phyloP scores from a whole-genome alignment of 805 yeast species.

The Millerozyma acaciae region DNA sequence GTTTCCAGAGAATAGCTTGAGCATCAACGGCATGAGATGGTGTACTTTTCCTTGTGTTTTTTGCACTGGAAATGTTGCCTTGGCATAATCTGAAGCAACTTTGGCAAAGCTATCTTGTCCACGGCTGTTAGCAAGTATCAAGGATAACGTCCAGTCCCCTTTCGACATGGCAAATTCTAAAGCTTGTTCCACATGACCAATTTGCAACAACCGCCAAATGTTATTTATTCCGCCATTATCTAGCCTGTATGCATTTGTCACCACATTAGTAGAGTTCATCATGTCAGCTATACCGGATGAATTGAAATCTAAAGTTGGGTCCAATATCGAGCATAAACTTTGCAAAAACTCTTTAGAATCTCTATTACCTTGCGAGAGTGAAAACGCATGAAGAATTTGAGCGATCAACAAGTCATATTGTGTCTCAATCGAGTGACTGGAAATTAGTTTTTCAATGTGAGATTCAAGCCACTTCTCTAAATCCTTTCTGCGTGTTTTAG shows the following conservation, averaged over 20 bases:
- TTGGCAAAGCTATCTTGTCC: conserved; percentile 59
- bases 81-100: conserved; percentile 54
- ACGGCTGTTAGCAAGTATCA: conserved; percentile 62
- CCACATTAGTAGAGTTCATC: conserved; percentile 13
- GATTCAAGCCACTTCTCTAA: conserved; percentile 56
- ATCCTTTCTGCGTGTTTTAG: conserved; percentile 61
- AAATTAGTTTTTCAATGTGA: conserved; percentile 14
- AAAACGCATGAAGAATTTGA: conserved; percentile 25
- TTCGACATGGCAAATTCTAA: conserved; percentile 56
- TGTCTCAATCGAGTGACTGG: neutral
- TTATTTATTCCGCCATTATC: conserved; percentile 34
- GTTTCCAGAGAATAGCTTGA: conserved; percentile 64
- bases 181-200: conserved; percentile 68
- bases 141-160: conserved; percentile 74
- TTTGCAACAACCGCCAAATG: conserved; percentile 40
- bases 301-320: conserved; percentile 37
- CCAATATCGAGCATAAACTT: conserved; percentile 34
- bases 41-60: conserved; percentile 36
- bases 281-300: conserved; percentile 10
- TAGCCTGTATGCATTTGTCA: conserved; percentile 39
- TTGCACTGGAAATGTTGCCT: conserved; percentile 43
- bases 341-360: conserved; percentile 24
- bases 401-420: conserved; percentile 21
- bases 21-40: conserved; percentile 50
- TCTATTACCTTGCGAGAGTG: conserved; percentile 29